Conservation (phyloP, 2,329 filamentous ascomycete species). For the Trichoderma afroharzianum region DNA sequence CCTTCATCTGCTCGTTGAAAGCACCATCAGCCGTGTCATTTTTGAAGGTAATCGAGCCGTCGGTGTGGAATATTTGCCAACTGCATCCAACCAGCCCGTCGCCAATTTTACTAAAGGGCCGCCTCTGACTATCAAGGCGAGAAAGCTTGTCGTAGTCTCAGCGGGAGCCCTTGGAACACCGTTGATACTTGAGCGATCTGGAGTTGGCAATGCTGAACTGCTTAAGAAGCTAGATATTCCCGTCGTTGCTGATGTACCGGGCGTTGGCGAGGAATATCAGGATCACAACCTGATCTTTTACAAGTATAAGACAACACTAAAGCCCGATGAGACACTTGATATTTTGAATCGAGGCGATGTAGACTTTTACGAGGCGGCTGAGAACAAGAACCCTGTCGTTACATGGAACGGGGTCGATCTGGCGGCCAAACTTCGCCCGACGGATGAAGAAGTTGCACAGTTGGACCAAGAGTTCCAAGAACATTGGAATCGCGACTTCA, state of each 20-base stretch:
- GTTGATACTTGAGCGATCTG: conserved; percentile 58
- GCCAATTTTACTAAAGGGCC: conserved; percentile 15
- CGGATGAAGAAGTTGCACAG: conserved; percentile 46
- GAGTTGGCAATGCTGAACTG: conserved; percentile 51
- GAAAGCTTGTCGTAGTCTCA: conserved; percentile 31
- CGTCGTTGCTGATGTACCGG: conserved; percentile 44
- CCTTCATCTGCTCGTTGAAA: conserved; percentile 56
- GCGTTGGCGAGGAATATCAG: conserved; percentile 52
- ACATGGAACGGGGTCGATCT: conserved; percentile 58
- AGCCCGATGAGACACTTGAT: conserved; percentile 42
- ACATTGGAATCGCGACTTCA: conserved; percentile 55
- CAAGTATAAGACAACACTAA: conserved; percentile 41
- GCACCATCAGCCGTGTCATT: conserved; percentile 52
- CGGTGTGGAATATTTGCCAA: conserved; percentile 57
- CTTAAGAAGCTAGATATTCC: conserved; percentile 46
- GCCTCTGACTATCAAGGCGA: conserved; percentile 25
- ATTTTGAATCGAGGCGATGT: conserved; percentile 45
- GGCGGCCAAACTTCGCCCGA: conserved; percentile 53
- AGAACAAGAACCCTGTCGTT: conserved; percentile 46
- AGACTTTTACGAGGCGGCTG: conserved; percentile 36
- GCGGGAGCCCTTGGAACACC: conserved; percentile 52
- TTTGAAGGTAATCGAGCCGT: conserved; percentile 50
- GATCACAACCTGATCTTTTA: conserved; percentile 54
- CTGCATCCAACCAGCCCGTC: conserved; percentile 24
- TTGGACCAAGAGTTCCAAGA: conserved; percentile 51